These are phyloP conservation scores for Boletus rubropictus DNA, from an alignment of 768 basidiomycete genomes.

Conservation along the genomic window DNA sequence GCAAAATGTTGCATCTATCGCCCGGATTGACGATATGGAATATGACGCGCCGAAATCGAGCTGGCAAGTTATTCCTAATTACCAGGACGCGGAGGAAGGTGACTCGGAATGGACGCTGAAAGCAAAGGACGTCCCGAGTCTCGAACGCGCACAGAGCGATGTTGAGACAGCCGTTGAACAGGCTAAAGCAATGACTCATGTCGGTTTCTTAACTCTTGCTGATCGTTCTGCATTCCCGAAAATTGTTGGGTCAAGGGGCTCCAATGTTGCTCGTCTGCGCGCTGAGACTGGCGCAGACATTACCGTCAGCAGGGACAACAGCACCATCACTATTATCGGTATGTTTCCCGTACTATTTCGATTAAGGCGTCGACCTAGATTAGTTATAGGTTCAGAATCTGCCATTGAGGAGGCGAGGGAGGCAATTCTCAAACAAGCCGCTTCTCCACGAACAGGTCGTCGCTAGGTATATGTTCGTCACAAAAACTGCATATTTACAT, in stretches of 20 bases:
- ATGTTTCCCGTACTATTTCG: constrained; percentile 4
- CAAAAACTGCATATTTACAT: constrained; percentile 20
- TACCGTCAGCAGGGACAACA: constrained; percentile 83
- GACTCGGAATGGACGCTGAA: constrained; percentile 82
- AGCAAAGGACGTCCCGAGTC: constrained; percentile 66
- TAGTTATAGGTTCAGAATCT: constrained; percentile 52
- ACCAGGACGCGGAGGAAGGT: constrained; percentile 76
- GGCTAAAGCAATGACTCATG: constrained; percentile 67
- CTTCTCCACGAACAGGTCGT: constrained; percentile 27
- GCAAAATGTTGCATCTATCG: constrained; percentile 37
- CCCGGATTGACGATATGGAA: constrained; percentile 80
- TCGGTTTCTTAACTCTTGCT: constrained; percentile 78
- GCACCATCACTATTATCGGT: constrained; percentile 85
- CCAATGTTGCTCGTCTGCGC: constrained; percentile 83
- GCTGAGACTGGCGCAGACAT: constrained; percentile 90
- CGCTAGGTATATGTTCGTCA: constrained; percentile 13
- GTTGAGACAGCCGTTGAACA: constrained; percentile 65
- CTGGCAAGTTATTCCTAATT: constrained; percentile 79
- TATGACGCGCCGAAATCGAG: constrained; percentile 43
- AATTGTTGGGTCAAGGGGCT: constrained; percentile 88
- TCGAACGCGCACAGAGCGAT: constrained; percentile 69
- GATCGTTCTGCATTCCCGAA: constrained; percentile 86
- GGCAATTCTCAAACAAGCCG: constrained; percentile 60
- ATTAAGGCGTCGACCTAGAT: constrained; percentile 3
- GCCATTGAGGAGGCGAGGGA: constrained; percentile 71